Evolutionary conservation across 495 filamentous ascomycete species (phyloP), one percentile per base, ranked within the genome.

Genomic region (Daldinia concentrica): DNA sequence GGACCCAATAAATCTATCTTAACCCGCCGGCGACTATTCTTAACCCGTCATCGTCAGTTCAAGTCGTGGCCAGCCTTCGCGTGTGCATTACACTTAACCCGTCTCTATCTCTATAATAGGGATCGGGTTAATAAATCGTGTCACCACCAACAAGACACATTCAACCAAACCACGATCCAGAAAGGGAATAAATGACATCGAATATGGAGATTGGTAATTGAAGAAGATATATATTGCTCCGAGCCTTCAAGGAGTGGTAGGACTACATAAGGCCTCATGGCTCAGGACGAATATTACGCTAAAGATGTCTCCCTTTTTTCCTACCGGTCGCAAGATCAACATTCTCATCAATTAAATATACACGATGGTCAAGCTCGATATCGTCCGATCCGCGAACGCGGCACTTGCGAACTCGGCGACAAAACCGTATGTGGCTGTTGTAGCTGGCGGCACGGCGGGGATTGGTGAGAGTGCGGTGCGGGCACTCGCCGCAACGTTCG

Each of bases 401-500:
- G 64, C 64, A 14, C 29, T 71, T 8, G 58, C 50, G 29, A 45
- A 56, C 3, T 17, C n/a, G 30, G 64, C 57, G 52, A 27, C 9
- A 41, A 71, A 41, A 19, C 66, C 75, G 7, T 67, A 72, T 14
- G 69, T 75, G 5, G 75, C 68, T 17, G 70, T 77, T 12, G 71
- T 77, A 30, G 48, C 71, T 11, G 74, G 75, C 8, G 77, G 73
- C 1, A 77, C 77, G 2, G 56, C 69, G 1, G 73, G 73, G 9
- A 76, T 74, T 17, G 76, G 73, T 15, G 64, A 66, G 32, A 54
- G 51, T n/a, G 27, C 73, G 6, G 43, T 77, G 22, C 62, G 66
- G n/a, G 69, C 73, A 3, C 67, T 78, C 9, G 69, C 66, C 24
- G 27, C 57, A 22, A 74, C 64, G 41, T 69, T 65, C 6, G 61